A percentile compares a stretch with the other conserved stretches of the same genome.
These are phyloP conservation scores for Conticribra weissflogii DNA, from an alignment of 108 stramenopile species.

Conservation along the genomic window DNA sequence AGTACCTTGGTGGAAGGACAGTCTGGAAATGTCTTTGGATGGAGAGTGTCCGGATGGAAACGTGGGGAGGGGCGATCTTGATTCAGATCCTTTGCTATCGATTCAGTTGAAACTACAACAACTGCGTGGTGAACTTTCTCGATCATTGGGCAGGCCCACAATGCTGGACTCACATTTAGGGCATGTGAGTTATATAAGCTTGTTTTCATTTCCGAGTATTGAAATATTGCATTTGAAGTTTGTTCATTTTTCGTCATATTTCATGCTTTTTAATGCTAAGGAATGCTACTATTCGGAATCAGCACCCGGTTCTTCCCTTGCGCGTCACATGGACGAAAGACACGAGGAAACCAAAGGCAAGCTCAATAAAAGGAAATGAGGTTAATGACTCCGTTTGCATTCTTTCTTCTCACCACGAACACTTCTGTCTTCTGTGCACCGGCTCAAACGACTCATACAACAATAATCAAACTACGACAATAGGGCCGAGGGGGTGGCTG, in stretches of 20 bases:
- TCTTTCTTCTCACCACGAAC: too few relatives aligned
- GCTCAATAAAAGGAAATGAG: too few relatives aligned
- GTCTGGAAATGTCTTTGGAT: conserved; percentile 1
- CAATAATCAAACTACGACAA: too few relatives aligned
- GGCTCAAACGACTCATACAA: too few relatives aligned
- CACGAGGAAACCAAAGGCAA: conserved; percentile 67
- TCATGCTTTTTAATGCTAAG: neutral
- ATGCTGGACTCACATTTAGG: conserved; percentile 31
- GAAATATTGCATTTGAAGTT: neutral
- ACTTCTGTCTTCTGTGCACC: too few relatives aligned
- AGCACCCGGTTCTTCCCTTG: conserved; percentile 24
- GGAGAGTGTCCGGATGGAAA: neutral
- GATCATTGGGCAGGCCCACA: conserved; percentile 40
- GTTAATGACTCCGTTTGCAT: too few relatives aligned
- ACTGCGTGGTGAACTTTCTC: conserved; percentile 20
- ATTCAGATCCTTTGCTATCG: neutral
- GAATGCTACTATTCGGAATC: conserved; percentile 49
- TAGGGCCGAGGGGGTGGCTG: conserved; percentile 54
- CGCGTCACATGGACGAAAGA: conserved; percentile 54
- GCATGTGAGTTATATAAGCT: conserved; percentile 29
- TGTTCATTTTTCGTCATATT: neutral
- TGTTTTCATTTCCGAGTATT: neutral
- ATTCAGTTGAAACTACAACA: conserved; percentile 25
- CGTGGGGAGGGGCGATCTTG: neutral
- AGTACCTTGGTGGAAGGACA: conserved; percentile 52